Conservation (phyloP, 768 basidiomycete species). For the Aureoboletus auriporus region DNA sequence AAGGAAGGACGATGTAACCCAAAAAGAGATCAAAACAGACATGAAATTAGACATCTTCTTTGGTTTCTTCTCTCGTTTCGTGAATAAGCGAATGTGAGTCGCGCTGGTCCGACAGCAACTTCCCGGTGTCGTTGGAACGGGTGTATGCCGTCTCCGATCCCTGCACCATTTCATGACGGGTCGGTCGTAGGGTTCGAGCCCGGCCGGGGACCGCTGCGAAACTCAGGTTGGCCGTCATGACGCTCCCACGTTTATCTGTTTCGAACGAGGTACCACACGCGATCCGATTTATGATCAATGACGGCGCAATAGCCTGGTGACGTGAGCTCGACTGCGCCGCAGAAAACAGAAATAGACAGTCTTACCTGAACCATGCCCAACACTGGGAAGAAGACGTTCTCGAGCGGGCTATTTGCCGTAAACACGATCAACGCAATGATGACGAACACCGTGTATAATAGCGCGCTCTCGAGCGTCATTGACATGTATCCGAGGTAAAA, state of each 20-base stretch:
- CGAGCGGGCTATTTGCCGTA: slow-evolving; percentile 18
- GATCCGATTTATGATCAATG: slow-evolving; percentile 21
- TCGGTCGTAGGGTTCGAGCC: neutral
- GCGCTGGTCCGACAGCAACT: neutral
- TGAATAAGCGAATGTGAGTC: slow-evolving; percentile 12
- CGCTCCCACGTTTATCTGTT: slow-evolving; percentile 7
- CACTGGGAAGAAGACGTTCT: slow-evolving; percentile 21
- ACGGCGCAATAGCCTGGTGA: slow-evolving; percentile 9
- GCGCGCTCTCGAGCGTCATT: slow-evolving; percentile 23
- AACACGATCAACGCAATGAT: slow-evolving; percentile 14
- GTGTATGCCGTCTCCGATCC: slow-evolving; percentile 7
- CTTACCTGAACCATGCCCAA: slow-evolving; percentile 19
- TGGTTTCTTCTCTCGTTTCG: slow-evolving; percentile 4
- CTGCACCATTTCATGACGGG: neutral
- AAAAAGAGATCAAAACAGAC: no score
- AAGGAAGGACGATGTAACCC: no score
- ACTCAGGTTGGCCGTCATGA: neutral
- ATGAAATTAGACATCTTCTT: neutral
- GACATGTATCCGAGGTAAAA: slow-evolving; percentile 24
- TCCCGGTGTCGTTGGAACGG: no score
- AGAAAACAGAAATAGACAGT: no score
- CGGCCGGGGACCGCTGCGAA: slow-evolving; percentile 3
- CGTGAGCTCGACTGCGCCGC: no score
- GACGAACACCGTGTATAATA: slow-evolving; percentile 13
- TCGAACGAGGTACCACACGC: slow-evolving; percentile 17